Percentiles rank a stretch among this genome's conserved stretches.
Conservation (phyloP, 73 alveolate genomes). For the Paraurostyla sp. region DNA sequence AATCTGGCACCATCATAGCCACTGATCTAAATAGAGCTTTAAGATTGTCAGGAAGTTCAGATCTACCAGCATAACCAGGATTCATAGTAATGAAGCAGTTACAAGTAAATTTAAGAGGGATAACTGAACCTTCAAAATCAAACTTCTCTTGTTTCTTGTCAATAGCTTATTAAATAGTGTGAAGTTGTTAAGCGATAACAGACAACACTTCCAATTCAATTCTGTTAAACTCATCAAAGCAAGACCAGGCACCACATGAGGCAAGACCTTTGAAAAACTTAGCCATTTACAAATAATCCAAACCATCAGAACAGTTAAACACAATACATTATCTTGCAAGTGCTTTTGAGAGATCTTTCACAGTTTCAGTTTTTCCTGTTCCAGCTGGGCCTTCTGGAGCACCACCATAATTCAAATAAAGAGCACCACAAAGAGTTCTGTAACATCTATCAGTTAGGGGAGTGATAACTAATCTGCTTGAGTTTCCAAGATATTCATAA, state of each 20-base stretch:
- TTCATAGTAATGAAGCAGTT: constrained; percentile 98
- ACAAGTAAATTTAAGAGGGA: constrained; percentile 93
- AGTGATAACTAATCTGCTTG: constrained; percentile 96
- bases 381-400: constrained; percentile 99
- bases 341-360: constrained; percentile 98
- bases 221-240: constrained; percentile 99
- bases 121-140: constrained; percentile 93
- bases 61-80: constrained; percentile 98
- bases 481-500: constrained; percentile 95
- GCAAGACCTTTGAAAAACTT: constrained; percentile 99
- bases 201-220: constrained; percentile 97
- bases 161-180: constrained; percentile 92
- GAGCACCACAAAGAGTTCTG: constrained; percentile 97
- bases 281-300: constrained; percentile 98
- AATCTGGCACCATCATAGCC: constrained; percentile 96
- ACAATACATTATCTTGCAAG: constrained; percentile 96
- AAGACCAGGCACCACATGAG: constrained; percentile 99
- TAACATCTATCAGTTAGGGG: constrained; percentile 99
- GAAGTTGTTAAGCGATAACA: constrained; percentile 91
- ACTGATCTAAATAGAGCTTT: constrained; percentile 98
- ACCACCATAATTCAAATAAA: constrained; percentile 96
- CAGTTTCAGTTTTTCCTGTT: constrained; percentile 99
- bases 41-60: constrained; percentile 98
- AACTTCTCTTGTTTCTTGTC: constrained; percentile 90
- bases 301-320: constrained; percentile 98